A percentile compares a stretch with the other conserved stretches of the same genome.
These are phyloP conservation scores for Xanthoconium purpureum DNA, from an alignment of 768 basidiomycete species.

Conservation along the genomic window DNA sequence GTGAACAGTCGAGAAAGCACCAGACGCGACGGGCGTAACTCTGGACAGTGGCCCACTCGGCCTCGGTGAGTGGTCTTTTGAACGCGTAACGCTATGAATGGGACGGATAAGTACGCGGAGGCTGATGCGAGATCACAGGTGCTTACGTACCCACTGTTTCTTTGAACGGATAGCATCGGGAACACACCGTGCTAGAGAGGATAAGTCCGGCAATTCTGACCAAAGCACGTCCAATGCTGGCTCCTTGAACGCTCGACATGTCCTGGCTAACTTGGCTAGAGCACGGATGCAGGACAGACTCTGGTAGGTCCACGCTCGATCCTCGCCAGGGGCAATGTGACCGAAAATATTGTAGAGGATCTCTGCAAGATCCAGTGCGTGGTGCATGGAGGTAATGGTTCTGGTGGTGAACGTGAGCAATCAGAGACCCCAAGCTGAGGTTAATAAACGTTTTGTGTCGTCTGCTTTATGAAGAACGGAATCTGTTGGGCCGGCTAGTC, in stretches of 20 bases:
- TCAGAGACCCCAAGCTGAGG: neutral
- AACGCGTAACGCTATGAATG: neutral
- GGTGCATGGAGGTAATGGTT: neutral
- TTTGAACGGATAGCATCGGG: neutral
- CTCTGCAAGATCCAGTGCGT: neutral
- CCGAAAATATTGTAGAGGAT: conserved; percentile 6
- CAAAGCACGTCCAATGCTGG: conserved; percentile 8
- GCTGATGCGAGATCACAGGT: neutral
- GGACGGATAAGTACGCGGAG: neutral
- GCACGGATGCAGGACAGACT: neutral
- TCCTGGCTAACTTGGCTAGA: conserved; percentile 2
- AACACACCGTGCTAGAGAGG: neutral
- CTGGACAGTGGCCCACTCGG: neutral
- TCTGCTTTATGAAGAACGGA: neutral
- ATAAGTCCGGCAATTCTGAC: conserved; percentile 2
- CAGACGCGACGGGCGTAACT: conserved; percentile 1
- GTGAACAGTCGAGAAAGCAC: neutral
- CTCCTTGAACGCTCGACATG: conserved; percentile 8
- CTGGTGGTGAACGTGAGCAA: neutral
- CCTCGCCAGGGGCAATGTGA: neutral
- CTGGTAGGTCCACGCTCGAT: neutral
- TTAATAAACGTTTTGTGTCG: neutral
- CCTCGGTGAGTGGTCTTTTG: neutral
- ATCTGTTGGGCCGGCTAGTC: neutral
- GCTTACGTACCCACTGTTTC: neutral